These are phyloP conservation scores for Phaeosphaeriaceae sp. DNA, from an alignment of 2,329 filamentous ascomycete genomes.

Conservation along the genomic window DNA sequence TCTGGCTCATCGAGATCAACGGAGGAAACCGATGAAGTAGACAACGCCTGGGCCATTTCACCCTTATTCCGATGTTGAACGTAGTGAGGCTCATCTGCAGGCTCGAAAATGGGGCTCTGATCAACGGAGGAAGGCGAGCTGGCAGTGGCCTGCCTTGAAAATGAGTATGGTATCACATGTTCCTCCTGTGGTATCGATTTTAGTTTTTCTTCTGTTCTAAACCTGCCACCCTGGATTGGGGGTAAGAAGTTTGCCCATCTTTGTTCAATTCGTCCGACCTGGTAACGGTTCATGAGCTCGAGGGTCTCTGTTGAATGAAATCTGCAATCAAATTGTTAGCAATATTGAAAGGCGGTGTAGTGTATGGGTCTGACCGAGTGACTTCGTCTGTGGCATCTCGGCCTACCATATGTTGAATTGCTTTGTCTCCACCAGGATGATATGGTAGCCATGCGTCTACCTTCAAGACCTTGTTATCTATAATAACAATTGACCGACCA, in stretches of 20 bases:
- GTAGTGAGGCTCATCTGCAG: constrained; percentile 49
- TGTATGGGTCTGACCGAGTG: constrained; percentile 69
- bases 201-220: constrained; percentile 61
- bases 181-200: constrained; percentile 44
- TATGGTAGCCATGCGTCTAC: constrained; percentile 87
- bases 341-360: neutral
- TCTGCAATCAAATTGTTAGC: constrained; percentile 53
- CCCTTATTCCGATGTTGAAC: constrained; percentile 48
- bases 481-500: constrained; percentile 78
- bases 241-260: constrained; percentile 87
- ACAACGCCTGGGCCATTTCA: constrained; percentile 52
- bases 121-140: constrained; percentile 59
- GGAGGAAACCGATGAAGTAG: constrained; percentile 66
- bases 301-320: constrained; percentile 82
- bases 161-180: constrained; percentile 20
- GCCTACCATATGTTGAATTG: constrained; percentile 92
- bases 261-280: constrained; percentile 82
- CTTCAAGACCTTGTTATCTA: constrained; percentile 82
- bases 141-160: constrained; percentile 32
- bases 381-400: constrained; percentile 95
- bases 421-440: constrained; percentile 90
- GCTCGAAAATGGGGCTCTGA: constrained; percentile 65
- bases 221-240: constrained; percentile 87
- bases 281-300: constrained; percentile 77
- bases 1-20: constrained; percentile 51